Conservation (phyloP, 495 filamentous ascomycete genomes). For the Aspergillus cavernicola region DNA sequence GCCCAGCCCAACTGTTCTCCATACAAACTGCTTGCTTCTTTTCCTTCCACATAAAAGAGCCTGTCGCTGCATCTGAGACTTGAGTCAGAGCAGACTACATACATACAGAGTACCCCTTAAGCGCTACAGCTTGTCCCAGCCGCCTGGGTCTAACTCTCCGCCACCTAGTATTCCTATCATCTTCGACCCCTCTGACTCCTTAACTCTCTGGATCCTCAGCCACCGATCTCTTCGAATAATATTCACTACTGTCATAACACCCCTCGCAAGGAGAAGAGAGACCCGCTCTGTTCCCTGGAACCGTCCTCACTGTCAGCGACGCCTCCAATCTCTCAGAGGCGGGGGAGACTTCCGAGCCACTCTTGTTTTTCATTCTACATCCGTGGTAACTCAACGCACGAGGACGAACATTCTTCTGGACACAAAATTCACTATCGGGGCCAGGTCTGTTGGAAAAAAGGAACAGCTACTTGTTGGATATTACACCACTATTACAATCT, state of each 20-base stretch:
- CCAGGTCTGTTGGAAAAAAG: slow-evolving; percentile 3
- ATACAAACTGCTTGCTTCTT: not conserved
- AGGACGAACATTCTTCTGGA: slow-evolving; percentile 9
- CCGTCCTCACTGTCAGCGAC: not conserved
- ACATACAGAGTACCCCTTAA: no score
- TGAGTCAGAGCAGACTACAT: no score
- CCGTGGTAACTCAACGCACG: slow-evolving; percentile 15
- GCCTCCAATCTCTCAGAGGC: slow-evolving; percentile 10
- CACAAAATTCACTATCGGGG: not conserved
- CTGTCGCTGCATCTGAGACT: no score
- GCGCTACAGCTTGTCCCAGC: no score
- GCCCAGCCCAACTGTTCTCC: slow-evolving; percentile 8
- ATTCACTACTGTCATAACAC: not conserved
- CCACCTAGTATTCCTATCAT: no score
- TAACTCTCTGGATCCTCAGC: not conserved
- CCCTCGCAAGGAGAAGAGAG: not conserved
- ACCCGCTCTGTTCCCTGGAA: slow-evolving; percentile 3
- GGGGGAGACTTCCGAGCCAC: slow-evolving; percentile 13
- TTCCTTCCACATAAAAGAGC: no score
- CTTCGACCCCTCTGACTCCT: no score
- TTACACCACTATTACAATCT: not conserved
- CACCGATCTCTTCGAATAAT: not conserved
- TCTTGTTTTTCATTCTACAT: slow-evolving; percentile 4
- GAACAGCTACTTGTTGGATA: slow-evolving; percentile 4
- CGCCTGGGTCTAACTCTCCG: no score